Evolutionary conservation across 768 basidiomycete species (phyloP).

Genomic region (Mycena epipterygia): DNA sequence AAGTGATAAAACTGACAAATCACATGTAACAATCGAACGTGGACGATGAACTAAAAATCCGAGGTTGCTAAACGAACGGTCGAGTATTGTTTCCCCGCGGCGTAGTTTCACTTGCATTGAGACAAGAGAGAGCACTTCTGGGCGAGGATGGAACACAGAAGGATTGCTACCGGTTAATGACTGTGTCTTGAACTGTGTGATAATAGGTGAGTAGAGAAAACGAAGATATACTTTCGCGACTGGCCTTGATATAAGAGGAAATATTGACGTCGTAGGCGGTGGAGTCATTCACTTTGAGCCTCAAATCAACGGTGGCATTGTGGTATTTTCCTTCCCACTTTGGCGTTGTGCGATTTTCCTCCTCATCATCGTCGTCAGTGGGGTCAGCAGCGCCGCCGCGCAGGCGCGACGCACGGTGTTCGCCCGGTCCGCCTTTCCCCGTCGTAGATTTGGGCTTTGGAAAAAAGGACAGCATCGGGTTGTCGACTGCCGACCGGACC

Average conservation of each 20-base stretch:
- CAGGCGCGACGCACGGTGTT: too few relatives aligned
- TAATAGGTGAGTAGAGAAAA: not conserved
- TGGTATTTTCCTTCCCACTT: slow-evolving; percentile 14
- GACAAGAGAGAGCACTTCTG: slow-evolving; percentile 4
- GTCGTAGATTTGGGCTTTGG: too few relatives aligned
- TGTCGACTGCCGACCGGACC: too few relatives aligned
- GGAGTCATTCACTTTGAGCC: not conserved
- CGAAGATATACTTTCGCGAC: not conserved
- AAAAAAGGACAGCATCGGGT: too few relatives aligned
- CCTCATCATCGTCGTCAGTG: not conserved
- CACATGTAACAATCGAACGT: slow-evolving; percentile 5
- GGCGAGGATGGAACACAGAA: not conserved
- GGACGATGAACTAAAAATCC: slow-evolving; percentile 14
- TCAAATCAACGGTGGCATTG: not conserved
- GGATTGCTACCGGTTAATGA: slow-evolving; percentile 1
- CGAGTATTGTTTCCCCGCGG: not conserved
- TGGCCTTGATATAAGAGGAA: not conserved
- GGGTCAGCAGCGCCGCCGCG: slow-evolving; percentile 1
- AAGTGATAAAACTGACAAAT: not conserved
- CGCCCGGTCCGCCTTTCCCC: too few relatives aligned
- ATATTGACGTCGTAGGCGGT: not conserved
- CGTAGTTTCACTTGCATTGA: slow-evolving; percentile 4
- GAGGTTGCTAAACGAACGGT: slow-evolving; percentile 21
- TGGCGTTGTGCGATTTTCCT: too few relatives aligned
- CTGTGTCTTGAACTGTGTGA: slow-evolving; percentile 7